Base-by-base conservation (phyloP, 2,329 filamentous ascomycete species). In the Neonectria hederae region DNA sequence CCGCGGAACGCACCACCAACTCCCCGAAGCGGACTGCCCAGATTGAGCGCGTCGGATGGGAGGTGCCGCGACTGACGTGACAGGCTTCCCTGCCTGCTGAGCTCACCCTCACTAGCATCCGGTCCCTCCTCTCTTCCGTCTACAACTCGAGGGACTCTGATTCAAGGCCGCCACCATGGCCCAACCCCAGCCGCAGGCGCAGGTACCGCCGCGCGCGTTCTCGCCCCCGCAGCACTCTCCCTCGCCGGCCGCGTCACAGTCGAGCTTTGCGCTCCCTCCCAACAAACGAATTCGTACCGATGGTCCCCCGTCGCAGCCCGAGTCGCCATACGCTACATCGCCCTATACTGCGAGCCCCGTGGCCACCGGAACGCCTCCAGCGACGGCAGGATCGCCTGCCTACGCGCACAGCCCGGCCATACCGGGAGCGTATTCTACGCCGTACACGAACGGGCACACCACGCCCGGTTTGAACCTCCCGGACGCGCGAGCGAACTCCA, bases 241-340 rank as follows among this genome's bases (percentile, higher is more conserved):
- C 24, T 90, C 90, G 24, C 89, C 90, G 48, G 85, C 83, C 54
- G 81, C 85, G 22, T 82, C 84, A 32, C 85, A 86, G 67, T 80
- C 84, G 17, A 80, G 78, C 56, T 90, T 79, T 72, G 75, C 78
- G 64, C 86, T 90, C 53, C 91, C 91, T 53, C 89, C 92, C 17
- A 87, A 86, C 63, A 95, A 96, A 81, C 87, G 92, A 73, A 71
- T 76, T 28, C 74, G 77, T 65, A 76, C 90, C 86, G 76, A 90
- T 55, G 89, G 89, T 62, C 86, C 89, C 35, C 80, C 84, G n/a
- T 89, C 91, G 28, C 89, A 90, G 69, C 89, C 90, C 62, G 84
- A 82, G 54, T 91, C 89, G 35, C 87, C 88, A 0, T 89, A 89
- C 74, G 82, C 83, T 68, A 77, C 81, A 70, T 83, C 87, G 66